phyloP scores from a whole-genome alignment of 2,329 filamentous ascomycete genomes.

The Paraconiothyrium sp. region DNA sequence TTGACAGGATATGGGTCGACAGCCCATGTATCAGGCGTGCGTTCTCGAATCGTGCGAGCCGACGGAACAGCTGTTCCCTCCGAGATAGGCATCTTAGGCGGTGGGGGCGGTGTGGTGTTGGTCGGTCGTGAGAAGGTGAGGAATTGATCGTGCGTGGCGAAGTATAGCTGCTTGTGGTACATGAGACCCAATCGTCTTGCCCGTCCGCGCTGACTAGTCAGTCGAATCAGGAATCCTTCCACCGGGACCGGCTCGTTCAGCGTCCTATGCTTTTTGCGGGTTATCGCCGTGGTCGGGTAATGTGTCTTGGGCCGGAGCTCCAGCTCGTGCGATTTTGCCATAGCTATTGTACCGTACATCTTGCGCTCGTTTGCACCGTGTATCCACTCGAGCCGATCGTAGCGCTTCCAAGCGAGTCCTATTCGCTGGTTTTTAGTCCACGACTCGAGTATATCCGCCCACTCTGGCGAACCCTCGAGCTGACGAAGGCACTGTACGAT shows the following conservation, averaged over 20 bases:
- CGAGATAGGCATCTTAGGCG: constrained; percentile 61
- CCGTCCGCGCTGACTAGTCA: constrained; percentile 70
- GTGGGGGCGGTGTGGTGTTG: constrained; percentile 65
- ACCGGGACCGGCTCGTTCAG: constrained; percentile 69
- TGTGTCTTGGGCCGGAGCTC: constrained; percentile 72
- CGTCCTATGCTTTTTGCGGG: constrained; percentile 50
- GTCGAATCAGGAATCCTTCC: constrained; percentile 72
- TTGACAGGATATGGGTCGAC: constrained; percentile 68
- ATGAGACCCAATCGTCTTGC: constrained; percentile 67
- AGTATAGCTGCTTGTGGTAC: constrained; percentile 73
- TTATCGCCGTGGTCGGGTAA: constrained; percentile 64
- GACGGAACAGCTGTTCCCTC: constrained; percentile 60
- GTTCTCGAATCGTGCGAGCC: constrained; percentile 62
- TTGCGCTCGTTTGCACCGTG: constrained; percentile 71
- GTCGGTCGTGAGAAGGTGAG: constrained; percentile 70
- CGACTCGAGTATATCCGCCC: constrained; percentile 66
- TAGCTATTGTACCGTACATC: constrained; percentile 75
- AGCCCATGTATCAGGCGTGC: constrained; percentile 69
- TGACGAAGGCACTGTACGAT: constrained; percentile 68
- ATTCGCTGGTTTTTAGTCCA: constrained; percentile 69
- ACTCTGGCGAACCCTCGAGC: constrained; percentile 65
- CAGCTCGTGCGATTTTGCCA: constrained; percentile 72
- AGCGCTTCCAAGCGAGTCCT: constrained; percentile 74
- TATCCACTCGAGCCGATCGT: constrained; percentile 74
- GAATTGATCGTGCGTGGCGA: constrained; percentile 70